Evolutionary conservation across 371 early-diverging fungal genomes (phyloP), one percentile per base, ranked within the genome.

Genomic region (Coemansia sp.): DNA sequence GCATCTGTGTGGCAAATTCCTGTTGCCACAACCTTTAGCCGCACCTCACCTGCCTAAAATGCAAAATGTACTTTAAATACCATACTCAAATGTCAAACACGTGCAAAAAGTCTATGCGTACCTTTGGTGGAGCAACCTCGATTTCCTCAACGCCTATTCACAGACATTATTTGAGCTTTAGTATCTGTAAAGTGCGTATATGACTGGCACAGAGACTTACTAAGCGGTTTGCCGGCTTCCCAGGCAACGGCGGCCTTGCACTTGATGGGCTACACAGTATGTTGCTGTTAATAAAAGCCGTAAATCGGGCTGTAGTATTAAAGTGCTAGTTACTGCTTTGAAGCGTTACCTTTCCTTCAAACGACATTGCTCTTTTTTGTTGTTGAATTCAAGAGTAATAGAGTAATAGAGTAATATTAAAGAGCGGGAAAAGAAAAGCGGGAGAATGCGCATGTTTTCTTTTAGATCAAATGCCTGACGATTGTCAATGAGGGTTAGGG

Each of bases 221-320:
- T 84, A 37, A 97, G 86, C 55, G 95, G 95, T 82, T 93, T 88
- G 61, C 86, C 87, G 61, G 97, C 89, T 64, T 90, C 93, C 97
- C 96, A 96, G 62, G 97, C 96, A 56, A 97, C 85, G 30, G 98
- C 98, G 67, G 98, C 98, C 72, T 90, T 90, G 86, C 98, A 97
- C 63, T 87, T 93, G 77, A 96, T 96, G 75, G 91, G 83, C 85
- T 86, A 77, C 28, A 6, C 9, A 12, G 18, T 8, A n/a, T 11
- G 52, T 21, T 23, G 16, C 54, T 54, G 26, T 54, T 23, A 21
- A 16, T 54, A 16, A 18, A 20, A 23, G 53, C 53, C 4, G 12
- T 20, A 25, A 12, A 23, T 52, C 23, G 5, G 21, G 25, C 7
- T 23, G 59, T 26, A 21, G 12, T 9, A n/a, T 2, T 21, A 58